Evolutionary conservation across 75 land plant species (phyloP).

Genomic region (Selaginella tamariscina): DNA sequence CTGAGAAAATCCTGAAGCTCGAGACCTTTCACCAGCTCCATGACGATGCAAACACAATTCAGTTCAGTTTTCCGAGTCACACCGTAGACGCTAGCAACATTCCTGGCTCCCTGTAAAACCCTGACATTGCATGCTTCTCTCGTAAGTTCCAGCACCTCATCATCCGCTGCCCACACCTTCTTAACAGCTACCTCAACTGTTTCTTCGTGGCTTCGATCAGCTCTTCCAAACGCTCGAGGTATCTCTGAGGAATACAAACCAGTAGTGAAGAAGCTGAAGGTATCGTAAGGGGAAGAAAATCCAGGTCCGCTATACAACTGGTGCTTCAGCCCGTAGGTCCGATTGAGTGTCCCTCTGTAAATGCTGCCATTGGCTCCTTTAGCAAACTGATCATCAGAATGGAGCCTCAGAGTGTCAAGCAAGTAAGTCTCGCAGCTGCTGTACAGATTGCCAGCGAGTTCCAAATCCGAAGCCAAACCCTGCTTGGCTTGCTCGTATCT

Average conservation of each 20-base stretch:
- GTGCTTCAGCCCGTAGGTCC: neutral
- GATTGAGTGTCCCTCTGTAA: neutral
- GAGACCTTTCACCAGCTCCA: neutral
- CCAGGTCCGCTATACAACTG: neutral
- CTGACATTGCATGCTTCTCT: neutral
- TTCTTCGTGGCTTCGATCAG: neutral
- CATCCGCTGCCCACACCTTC: neutral
- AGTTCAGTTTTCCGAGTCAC: neutral
- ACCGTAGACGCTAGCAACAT: neutral
- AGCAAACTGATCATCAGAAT: neutral
- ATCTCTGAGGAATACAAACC: too few species aligned
- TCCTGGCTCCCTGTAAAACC: neutral
- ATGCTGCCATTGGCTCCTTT: neutral
- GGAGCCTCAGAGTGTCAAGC: neutral
- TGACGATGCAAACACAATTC: neutral
- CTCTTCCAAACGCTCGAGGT: neutral
- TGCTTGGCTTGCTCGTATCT: neutral
- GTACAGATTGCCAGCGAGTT: neutral
- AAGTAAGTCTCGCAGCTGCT: neutral
- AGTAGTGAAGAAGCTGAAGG: too few species aligned
- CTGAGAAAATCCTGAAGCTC: too few species aligned
- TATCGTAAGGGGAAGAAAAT: too few species aligned
- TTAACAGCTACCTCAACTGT: neutral
- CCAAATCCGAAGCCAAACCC: neutral
- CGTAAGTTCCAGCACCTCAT: neutral